phyloP scores from a whole-genome alignment of 148 eudicot species.

The Amaranthus hypochondriacus region DNA sequence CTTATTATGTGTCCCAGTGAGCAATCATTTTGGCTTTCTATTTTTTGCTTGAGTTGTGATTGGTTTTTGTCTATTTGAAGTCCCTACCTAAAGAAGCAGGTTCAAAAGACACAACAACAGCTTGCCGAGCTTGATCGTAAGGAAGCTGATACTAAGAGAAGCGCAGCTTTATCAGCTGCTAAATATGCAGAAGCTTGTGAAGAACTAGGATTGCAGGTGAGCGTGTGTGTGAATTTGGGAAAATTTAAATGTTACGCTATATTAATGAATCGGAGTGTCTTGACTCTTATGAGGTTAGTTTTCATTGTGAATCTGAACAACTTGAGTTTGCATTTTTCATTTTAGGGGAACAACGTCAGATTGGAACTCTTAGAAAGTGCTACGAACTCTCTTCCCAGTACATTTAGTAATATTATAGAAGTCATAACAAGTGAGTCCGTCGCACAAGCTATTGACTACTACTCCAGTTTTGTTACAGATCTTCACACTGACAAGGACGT shows the following conservation, averaged over 20 bases:
- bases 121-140: constrained; percentile 84
- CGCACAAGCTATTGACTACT: constrained; percentile 70
- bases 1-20: background rate
- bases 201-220: constrained; percentile 86
- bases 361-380: constrained; percentile 84
- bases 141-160: constrained; percentile 92
- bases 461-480: constrained; percentile 64
- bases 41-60: constrained; percentile 19
- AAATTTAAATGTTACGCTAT: background rate
- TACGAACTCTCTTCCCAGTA: constrained; percentile 61
- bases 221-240: background rate
- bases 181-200: constrained; percentile 94
- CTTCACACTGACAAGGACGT: constrained; percentile 72
- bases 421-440: constrained; percentile 64
- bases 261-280: background rate
- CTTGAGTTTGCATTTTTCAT: constrained; percentile 13
- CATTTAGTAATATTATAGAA: constrained; percentile 66
- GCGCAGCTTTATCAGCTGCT: constrained; percentile 84
- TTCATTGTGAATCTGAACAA: background rate
- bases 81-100: constrained; percentile 92
- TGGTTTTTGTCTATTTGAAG: constrained; percentile 39
- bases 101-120: constrained; percentile 87
- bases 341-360: constrained; percentile 79
- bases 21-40: background rate
- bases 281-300: background rate